These are phyloP conservation scores for Pyrenophora seminiperda DNA, from an alignment of 2,329 filamentous ascomycete species.

Conservation along the genomic window DNA sequence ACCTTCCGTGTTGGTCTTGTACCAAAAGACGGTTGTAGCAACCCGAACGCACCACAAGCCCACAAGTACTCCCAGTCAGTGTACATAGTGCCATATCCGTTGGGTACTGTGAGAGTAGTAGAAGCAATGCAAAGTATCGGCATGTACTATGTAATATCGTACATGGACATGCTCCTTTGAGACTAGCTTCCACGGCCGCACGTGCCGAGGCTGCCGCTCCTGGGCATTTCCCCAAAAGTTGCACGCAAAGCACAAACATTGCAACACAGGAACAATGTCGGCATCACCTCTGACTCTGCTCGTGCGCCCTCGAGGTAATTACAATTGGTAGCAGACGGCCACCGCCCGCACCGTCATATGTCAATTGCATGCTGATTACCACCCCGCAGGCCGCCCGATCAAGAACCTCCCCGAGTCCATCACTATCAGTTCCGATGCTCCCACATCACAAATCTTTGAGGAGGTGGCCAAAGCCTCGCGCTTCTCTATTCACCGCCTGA, in stretches of 20 bases:
- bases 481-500: conserved; percentile 63
- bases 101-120: too few species aligned
- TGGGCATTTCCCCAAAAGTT: conserved; percentile 16
- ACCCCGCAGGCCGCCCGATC: conserved; percentile 63
- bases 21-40: neutral
- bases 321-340: neutral
- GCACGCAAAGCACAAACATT: conserved; percentile 13
- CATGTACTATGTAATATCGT: too few species aligned
- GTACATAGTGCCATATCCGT: too few species aligned
- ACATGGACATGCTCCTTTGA: neutral
- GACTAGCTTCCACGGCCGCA: conserved; percentile 7
- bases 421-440: conserved; percentile 57
- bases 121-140: too few species aligned
- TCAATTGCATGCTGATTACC: conserved; percentile 8
- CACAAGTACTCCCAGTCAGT: too few species aligned
- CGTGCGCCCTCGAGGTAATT: conserved; percentile 54
- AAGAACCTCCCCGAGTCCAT: conserved; percentile 63
- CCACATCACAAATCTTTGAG: conserved; percentile 62
- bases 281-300: conserved; percentile 51
- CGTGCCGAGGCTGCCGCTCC: conserved; percentile 20
- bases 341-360: neutral
- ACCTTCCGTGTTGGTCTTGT: neutral
- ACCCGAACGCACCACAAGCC: too few species aligned
- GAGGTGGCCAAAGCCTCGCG: conserved; percentile 60
- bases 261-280: conserved; percentile 44